Evolutionary conservation across 768 basidiomycete species (phyloP), one percentile per base, ranked within the genome.

Genomic region (Lentinula sp.): DNA sequence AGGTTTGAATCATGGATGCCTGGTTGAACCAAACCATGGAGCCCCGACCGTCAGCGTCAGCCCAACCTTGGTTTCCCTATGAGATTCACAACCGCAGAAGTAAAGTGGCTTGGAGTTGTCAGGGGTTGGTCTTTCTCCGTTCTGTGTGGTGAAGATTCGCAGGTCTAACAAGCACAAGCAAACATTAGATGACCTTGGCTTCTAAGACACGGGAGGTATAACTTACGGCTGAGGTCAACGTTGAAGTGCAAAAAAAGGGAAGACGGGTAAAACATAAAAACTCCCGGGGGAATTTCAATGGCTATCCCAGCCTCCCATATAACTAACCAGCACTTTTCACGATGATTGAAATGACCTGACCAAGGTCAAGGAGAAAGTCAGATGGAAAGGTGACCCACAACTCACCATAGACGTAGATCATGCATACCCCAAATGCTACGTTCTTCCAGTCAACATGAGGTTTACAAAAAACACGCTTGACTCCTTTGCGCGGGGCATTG

Each of bases 181-280:
- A 23, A 23, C 3, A 3, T 23, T 23, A 3, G 23, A 23, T 3
- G 3, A 23, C 23, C 23, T 23, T 3, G 3, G 23, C 23, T 23
- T 23, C 23, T 23, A 23, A 23, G 23, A 23, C 23, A 23, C 1
- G 23, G 3, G 23, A 3, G 23, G 23, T 15, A 53, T 12, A 15
- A 33, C 70, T 61, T 33, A 71, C 73, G 55, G 46, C 58, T 5
- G 0, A 73, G 50, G 55, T 74, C 72, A 7, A 74, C 49, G 43
- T 76, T 76, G 53, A 76, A 76, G 51, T 76, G 73, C 50, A 65
- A 68, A 1, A 76, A 66, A 0, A 77, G 62, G 0, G 72, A 67
- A 9, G 74, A 77, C 0, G 73, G 73, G 51, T 76, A 77, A 20
- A 69, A 36, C 0, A 69, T 37, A 0, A 71, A 41, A 0, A 69